These are phyloP conservation scores for Scheffersomyces stipitis DNA, from an alignment of 805 yeast species.

Conservation along the genomic window DNA sequence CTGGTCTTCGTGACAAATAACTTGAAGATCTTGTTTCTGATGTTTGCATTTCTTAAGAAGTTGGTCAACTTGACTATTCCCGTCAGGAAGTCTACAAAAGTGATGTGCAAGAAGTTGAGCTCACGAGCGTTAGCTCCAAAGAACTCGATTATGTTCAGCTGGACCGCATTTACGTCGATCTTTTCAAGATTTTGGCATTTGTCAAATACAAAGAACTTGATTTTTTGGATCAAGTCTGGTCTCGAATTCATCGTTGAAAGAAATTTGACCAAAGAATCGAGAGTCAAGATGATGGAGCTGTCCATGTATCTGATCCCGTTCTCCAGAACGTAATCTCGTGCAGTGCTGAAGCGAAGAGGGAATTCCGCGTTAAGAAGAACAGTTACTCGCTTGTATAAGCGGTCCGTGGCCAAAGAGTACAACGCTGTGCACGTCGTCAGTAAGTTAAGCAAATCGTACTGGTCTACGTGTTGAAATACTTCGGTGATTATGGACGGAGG, in stretches of 20 bases:
- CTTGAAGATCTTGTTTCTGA: constrained; percentile 29
- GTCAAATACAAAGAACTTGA: constrained; percentile 33
- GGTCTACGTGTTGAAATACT: constrained; percentile 27
- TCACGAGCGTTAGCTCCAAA: constrained; percentile 24
- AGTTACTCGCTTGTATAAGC: constrained; percentile 30
- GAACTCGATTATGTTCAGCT: constrained; percentile 22
- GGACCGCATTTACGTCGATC: constrained; percentile 15
- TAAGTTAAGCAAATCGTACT: constrained; percentile 27
- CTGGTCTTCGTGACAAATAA: constrained; percentile 23
- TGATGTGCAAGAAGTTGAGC: constrained; percentile 30
- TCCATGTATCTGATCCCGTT: constrained; percentile 32
- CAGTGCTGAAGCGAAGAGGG: constrained; percentile 15
- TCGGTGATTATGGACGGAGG: constrained; percentile 10
- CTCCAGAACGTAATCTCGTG: constrained; percentile 19
- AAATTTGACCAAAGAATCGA: constrained; percentile 17
- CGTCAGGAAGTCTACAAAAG: constrained; percentile 25
- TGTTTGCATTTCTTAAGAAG: constrained; percentile 21
- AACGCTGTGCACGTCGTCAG: constrained; percentile 21
- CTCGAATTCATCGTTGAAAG: constrained; percentile 17
- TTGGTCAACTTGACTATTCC: constrained; percentile 25
- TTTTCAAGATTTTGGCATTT: constrained; percentile 21
- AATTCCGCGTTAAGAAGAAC: constrained; percentile 28
- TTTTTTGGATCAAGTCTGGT: constrained; percentile 16
- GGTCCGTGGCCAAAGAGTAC: constrained; percentile 20
- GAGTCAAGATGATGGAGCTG: constrained; percentile 23